These are phyloP conservation scores for Anthracocystis setariae DNA, from an alignment of 1,284 basidiomycete genomes.

Conservation along the genomic window DNA sequence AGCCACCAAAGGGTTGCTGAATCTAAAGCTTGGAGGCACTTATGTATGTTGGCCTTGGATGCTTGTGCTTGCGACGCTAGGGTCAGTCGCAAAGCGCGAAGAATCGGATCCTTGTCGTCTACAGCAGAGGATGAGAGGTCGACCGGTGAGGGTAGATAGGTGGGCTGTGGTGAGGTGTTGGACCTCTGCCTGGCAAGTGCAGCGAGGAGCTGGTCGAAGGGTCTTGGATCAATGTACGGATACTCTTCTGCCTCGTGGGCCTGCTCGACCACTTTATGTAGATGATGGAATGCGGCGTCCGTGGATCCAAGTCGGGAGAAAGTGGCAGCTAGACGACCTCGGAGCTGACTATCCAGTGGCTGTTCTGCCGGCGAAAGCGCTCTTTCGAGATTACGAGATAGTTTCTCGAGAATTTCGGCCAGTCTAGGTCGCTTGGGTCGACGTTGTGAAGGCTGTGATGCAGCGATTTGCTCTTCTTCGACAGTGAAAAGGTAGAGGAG, in stretches of 20 bases:
- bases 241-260: neutral
- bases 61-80: constrained; percentile 14
- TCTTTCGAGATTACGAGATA: constrained; percentile 11
- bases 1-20: constrained; percentile 40
- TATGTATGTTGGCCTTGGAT: constrained; percentile 32
- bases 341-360: constrained; percentile 14
- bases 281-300: constrained; percentile 15
- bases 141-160: constrained; percentile 35
- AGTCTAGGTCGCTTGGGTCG: constrained; percentile 10
- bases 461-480: constrained; percentile 36
- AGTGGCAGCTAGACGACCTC: constrained; percentile 29
- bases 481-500: constrained; percentile 40
- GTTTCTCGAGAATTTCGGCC: neutral
- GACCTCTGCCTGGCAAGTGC: constrained; percentile 22
- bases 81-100: constrained; percentile 35
- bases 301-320: constrained; percentile 22
- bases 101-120: constrained; percentile 21
- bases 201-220: constrained; percentile 41
- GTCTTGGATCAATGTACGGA: constrained; percentile 25
- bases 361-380: neutral
- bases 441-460: constrained; percentile 2
- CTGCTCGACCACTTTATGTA: constrained; percentile 9
- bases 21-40: constrained; percentile 29
- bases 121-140: constrained; percentile 1
- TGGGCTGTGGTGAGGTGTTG: neutral